A percentile compares a stretch with the other conserved stretches of the same genome.
These are phyloP conservation scores for Cryptococcus hybrid DNA, from an alignment of 1,284 basidiomycete species.

Conservation along the genomic window DNA sequence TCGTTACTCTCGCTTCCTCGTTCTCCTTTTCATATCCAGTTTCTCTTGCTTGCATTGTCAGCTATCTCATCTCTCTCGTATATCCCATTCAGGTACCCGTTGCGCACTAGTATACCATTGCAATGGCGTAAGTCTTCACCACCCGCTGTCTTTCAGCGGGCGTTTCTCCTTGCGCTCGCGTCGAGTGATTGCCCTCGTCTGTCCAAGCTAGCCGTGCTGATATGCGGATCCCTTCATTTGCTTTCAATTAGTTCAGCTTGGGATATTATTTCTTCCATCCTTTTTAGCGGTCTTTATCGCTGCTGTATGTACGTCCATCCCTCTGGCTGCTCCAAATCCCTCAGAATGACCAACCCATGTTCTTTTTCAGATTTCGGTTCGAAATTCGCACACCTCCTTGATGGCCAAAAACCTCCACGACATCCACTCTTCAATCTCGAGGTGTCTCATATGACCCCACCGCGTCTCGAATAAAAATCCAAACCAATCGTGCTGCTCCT, in stretches of 20 bases:
- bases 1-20: too few relatives aligned
- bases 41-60: too few relatives aligned
- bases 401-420: conserved; percentile 6
- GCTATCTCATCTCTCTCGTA: too few relatives aligned
- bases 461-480: conserved; percentile 22
- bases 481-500: conserved; percentile 29
- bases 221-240: background rate
- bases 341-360: background rate
- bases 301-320: conserved; percentile 34
- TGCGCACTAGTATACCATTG: too few relatives aligned
- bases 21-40: too few relatives aligned
- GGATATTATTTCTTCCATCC: conserved; percentile 31
- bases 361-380: conserved; percentile 16
- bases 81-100: too few relatives aligned
- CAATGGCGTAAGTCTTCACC: too few relatives aligned
- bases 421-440: conserved; percentile 11
- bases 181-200: too few relatives aligned
- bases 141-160: too few relatives aligned
- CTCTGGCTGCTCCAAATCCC: background rate
- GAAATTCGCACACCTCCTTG: conserved; percentile 16
- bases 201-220: too few relatives aligned
- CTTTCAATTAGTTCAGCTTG: conserved; percentile 22
- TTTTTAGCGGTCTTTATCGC: conserved; percentile 35
- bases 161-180: too few relatives aligned
- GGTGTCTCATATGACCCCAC: conserved; percentile 22